Conservation (phyloP, 2,329 filamentous ascomycete species). For the Neocucurbitaria cava region DNA sequence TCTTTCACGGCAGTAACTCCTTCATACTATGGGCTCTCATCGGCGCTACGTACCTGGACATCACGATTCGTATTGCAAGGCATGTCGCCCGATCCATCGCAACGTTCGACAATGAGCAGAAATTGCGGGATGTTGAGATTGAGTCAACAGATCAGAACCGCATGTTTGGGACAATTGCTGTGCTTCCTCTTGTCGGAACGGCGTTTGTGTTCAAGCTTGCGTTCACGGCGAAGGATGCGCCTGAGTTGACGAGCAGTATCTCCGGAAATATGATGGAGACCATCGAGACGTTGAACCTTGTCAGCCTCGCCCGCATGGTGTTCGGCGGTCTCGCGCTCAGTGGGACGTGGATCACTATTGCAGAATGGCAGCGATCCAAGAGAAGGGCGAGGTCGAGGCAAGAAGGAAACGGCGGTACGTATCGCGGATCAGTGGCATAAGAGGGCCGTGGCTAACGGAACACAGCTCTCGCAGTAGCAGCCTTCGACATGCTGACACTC, state of each 20-base stretch:
- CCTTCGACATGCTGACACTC: constrained; percentile 71
- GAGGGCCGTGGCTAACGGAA: constrained; percentile 8
- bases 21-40: constrained; percentile 76
- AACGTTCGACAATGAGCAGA: constrained; percentile 25
- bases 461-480: constrained; percentile 58
- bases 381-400: constrained; percentile 15
- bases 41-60: constrained; percentile 70
- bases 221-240: constrained; percentile 86
- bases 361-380: constrained; percentile 35
- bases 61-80: constrained; percentile 56
- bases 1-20: constrained; percentile 58
- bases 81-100: constrained; percentile 40
- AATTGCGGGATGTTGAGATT: constrained; percentile 18
- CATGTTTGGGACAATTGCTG: constrained; percentile 38
- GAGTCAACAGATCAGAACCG: constrained; percentile 36
- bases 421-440: too few species aligned
- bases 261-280: constrained; percentile 54
- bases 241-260: constrained; percentile 68
- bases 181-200: constrained; percentile 55
- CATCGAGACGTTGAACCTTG: constrained; percentile 49
- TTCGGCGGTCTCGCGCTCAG: constrained; percentile 48
- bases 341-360: constrained; percentile 36
- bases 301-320: constrained; percentile 41
- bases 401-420: constrained; percentile 37
- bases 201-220: constrained; percentile 87